Evolutionary conservation across 495 filamentous ascomycete species (phyloP).

Genomic region (Penicillium samsonianum): DNA sequence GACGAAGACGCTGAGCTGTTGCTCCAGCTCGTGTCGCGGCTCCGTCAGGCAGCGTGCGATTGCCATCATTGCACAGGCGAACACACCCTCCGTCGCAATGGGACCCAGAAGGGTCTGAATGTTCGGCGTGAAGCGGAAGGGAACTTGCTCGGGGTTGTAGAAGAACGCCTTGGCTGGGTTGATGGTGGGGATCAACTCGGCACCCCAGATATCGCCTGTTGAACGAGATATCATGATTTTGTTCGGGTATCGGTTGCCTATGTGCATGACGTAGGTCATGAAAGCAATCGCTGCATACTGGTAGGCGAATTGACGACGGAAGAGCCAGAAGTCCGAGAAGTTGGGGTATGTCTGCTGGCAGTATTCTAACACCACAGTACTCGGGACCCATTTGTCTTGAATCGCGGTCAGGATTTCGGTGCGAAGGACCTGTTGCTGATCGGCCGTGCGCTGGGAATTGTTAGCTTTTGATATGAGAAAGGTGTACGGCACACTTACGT

Average conservation of each 20-base stretch:
- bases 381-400: conserved; percentile 85
- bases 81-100: conserved; percentile 92
- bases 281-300: conserved; percentile 96
- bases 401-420: conserved; percentile 89
- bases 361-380: conserved; percentile 78
- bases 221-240: conserved; percentile 89
- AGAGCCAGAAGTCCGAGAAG: conserved; percentile 94
- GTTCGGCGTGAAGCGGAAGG: conserved; percentile 96
- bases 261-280: conserved; percentile 98
- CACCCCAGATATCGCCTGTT: conserved; percentile 93
- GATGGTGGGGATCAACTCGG: conserved; percentile 86
- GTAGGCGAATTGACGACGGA: conserved; percentile 93
- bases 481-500: conserved; percentile 42
- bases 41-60: conserved; percentile 96
- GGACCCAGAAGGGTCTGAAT: conserved; percentile 95
- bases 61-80: conserved; percentile 86
- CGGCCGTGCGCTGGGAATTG: conserved; percentile 55
- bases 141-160: conserved; percentile 90
- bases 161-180: conserved; percentile 79
- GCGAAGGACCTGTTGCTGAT: conserved; percentile 67
- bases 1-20: conserved; percentile 90
- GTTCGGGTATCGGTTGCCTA: conserved; percentile 89
- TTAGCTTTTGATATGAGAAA: conserved; percentile 19
- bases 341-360: conserved; percentile 88
- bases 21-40: conserved; percentile 83